Conservation (phyloP, 2,329 filamentous ascomycete genomes). For the Emmonsia crescens region DNA sequence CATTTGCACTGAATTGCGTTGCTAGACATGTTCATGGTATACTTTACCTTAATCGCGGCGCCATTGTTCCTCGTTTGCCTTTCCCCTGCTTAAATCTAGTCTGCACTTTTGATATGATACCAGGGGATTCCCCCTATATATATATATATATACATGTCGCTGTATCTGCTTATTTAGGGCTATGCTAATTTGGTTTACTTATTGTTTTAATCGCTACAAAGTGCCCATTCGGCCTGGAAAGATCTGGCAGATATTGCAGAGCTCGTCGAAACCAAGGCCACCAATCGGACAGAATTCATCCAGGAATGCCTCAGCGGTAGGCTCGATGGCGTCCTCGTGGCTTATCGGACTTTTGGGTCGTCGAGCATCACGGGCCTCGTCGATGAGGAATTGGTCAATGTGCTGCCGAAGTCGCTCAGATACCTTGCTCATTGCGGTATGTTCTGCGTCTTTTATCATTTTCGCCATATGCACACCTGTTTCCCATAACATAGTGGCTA, state of each 20-base stretch:
- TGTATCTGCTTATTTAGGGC: not conserved
- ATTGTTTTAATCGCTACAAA: not conserved
- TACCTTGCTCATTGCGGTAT: conserved; percentile 33
- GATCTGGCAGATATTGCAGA: conserved; percentile 44
- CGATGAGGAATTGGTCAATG: conserved; percentile 57
- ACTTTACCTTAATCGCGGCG: not conserved
- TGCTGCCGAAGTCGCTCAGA: conserved; percentile 28
- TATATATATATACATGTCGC: too few relatives aligned
- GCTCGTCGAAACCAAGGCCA: conserved; percentile 52
- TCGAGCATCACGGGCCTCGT: conserved; percentile 55
- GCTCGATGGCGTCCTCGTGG: conserved; percentile 53
- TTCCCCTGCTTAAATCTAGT: too few relatives aligned
- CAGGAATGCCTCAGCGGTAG: conserved; percentile 54
- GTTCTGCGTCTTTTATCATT: conserved; percentile 3
- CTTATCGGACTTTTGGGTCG: conserved; percentile 62
- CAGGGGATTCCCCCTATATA: not conserved
- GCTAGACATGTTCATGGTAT: not conserved
- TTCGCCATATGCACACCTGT: not conserved
- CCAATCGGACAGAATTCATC: conserved; percentile 56
- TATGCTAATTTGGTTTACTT: not conserved
- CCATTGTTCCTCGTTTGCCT: not conserved
- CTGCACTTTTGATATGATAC: not conserved
- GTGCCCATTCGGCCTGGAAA: conserved; percentile 11
- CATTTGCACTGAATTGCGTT: not conserved
- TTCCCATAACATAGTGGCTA: not conserved